Conservation (phyloP, 2,329 filamentous ascomycete species). For the Aureobasidium uvarum region DNA sequence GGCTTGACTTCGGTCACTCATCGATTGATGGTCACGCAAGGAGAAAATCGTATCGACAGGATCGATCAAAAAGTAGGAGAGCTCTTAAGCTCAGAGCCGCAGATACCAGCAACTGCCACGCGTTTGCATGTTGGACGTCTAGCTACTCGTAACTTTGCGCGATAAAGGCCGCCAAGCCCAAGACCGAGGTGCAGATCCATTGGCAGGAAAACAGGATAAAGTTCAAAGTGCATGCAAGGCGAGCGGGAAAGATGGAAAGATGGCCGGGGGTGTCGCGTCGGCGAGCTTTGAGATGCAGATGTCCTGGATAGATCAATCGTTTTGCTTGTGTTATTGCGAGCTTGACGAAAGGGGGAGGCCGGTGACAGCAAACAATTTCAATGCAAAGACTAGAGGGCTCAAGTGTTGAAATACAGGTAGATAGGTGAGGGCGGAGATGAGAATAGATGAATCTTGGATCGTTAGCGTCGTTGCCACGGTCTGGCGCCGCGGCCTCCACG, state of each 20-base stretch:
- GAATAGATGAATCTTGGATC: conserved; percentile 16
- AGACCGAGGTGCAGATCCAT: conserved; percentile 20
- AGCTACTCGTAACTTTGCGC: conserved; percentile 7
- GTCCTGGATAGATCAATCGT: neutral
- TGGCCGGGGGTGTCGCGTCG: conserved; percentile 1
- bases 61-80: conserved; percentile 18
- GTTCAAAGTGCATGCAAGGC: conserved; percentile 16
- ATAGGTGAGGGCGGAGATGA: conserved; percentile 22
- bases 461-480: conserved; percentile 22
- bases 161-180: conserved; percentile 18
- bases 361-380: conserved; percentile 21
- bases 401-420: conserved; percentile 1
- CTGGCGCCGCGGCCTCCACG: conserved; percentile 16
- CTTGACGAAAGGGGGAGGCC: neutral
- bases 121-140: conserved; percentile 2
- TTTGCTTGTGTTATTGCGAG: neutral
- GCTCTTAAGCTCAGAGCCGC: conserved; percentile 10
- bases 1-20: neutral
- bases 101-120: conserved; percentile 23
- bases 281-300: neutral
- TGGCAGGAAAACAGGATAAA: conserved; percentile 16
- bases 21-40: neutral
- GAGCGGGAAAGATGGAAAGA: conserved; percentile 7
- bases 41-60: neutral
- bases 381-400: neutral